A percentile compares a stretch with the other conserved stretches of the same genome.
Conservation (phyloP, 139 green algal genomes). For the Spirogloea muscicola region DNA sequence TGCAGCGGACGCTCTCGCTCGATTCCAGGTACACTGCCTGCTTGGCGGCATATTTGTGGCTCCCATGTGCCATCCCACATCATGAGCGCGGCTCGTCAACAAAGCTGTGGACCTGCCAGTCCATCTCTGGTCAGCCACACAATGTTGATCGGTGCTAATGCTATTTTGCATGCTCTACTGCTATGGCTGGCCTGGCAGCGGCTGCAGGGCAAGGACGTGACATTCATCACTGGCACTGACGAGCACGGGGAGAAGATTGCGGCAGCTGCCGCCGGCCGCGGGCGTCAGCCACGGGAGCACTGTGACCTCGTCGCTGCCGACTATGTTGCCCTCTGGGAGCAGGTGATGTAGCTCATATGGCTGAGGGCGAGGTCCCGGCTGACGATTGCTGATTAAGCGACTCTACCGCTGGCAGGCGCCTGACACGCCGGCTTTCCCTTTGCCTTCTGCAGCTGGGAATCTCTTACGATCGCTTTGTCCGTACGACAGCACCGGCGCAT, state of each 20-base stretch:
- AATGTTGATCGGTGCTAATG: no score
- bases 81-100: no score
- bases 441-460: conserved; percentile 81
- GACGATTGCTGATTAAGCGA: no score
- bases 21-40: conserved; percentile 73
- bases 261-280: conserved; percentile 61
- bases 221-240: conserved; percentile 93
- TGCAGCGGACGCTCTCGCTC: conserved; percentile 76
- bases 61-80: no score
- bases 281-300: conserved; percentile 75
- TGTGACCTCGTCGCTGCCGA: conserved; percentile 72
- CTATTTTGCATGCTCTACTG: no score
- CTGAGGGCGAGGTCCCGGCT: no score
- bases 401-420: no score
- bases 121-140: no score
- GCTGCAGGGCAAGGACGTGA: conserved; percentile 68
- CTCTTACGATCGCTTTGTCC: conserved; percentile 82
- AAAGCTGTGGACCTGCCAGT: no score
- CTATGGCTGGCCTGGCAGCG: conserved; percentile 63
- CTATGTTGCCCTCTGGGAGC: conserved; percentile 79
- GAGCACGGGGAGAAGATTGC: conserved; percentile 99
- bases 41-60: no score
- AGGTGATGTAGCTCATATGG: no score
- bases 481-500: conserved; percentile 74
- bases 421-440: no score